A percentile compares a stretch with the other conserved stretches of the same genome.
These are phyloP conservation scores for Talaromyces atroroseus DNA, from an alignment of 2,329 filamentous ascomycete genomes.

Conservation along the genomic window DNA sequence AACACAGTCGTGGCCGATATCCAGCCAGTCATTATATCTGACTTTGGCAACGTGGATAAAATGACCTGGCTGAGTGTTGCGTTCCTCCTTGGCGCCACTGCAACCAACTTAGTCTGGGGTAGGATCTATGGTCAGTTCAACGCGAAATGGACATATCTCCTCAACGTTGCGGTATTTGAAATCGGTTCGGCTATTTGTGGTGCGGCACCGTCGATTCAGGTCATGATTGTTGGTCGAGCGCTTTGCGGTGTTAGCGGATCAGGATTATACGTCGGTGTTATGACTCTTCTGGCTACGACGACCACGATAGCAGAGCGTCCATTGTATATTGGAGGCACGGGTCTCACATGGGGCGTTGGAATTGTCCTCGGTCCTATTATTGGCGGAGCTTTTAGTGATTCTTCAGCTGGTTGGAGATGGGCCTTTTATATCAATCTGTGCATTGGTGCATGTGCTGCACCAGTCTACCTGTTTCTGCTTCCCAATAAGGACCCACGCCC, in stretches of 20 bases:
- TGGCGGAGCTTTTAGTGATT: slow-evolving; percentile 31
- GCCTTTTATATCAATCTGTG: slow-evolving; percentile 50
- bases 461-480: slow-evolving; percentile 42
- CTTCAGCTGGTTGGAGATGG: slow-evolving; percentile 23
- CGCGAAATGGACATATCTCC: not conserved
- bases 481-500: slow-evolving; percentile 21
- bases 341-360: slow-evolving; percentile 32
- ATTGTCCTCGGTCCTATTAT: slow-evolving; percentile 35
- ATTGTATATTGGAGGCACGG: slow-evolving; percentile 29
- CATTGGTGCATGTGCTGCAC: slow-evolving; percentile 38
- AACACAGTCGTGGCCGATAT: slow-evolving; percentile 47
- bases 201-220: slow-evolving; percentile 40
- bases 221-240: slow-evolving; percentile 42
- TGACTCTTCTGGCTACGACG: slow-evolving; percentile 23
- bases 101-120: not conserved
- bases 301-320: slow-evolving; percentile 23
- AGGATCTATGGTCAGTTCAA: not conserved
- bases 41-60: slow-evolving; percentile 33
- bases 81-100: slow-evolving; percentile 35
- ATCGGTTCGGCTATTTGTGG: slow-evolving; percentile 38
- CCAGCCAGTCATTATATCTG: slow-evolving; percentile 37
- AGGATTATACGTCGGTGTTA: slow-evolving; percentile 27
- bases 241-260: slow-evolving; percentile 29
- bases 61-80: slow-evolving; percentile 37
- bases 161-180: slow-evolving; percentile 19